Conservation (phyloP, 1,284 basidiomycete species). For the Puccinia coronata region DNA sequence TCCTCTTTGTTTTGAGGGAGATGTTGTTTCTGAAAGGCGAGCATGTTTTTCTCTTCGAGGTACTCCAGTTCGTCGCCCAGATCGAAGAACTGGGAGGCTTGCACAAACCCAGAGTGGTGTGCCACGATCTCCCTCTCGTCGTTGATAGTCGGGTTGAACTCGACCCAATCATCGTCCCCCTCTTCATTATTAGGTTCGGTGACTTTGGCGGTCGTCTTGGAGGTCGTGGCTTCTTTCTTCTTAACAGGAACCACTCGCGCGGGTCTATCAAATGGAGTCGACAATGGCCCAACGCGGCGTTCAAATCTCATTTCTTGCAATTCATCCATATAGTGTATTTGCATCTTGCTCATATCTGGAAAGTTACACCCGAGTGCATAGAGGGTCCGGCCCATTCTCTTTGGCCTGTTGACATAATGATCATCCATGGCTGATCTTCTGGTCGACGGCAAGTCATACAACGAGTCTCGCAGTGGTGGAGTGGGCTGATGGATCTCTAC, state of each 20-base stretch:
- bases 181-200: neutral
- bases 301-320: slow-evolving; percentile 26
- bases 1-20: neutral
- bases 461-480: slow-evolving; percentile 13
- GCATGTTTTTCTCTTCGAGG: slow-evolving; percentile 42
- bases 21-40: slow-evolving; percentile 7
- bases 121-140: slow-evolving; percentile 34
- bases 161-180: slow-evolving; percentile 42
- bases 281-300: neutral
- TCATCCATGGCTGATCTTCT: slow-evolving; percentile 37
- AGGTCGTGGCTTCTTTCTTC: neutral
- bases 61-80: slow-evolving; percentile 35
- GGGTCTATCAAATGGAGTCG: slow-evolving; percentile 26
- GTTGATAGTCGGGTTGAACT: slow-evolving; percentile 46
- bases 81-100: slow-evolving; percentile 22
- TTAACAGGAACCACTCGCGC: neutral
- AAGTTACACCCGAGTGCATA: slow-evolving; percentile 45
- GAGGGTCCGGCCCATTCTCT: slow-evolving; percentile 19
- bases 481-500: neutral
- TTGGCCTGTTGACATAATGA: neutral
- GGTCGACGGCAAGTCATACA: slow-evolving; percentile 15
- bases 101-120: slow-evolving; percentile 22
- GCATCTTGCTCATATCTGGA: slow-evolving; percentile 42
- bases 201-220: neutral
- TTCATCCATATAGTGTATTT: slow-evolving; percentile 26